Evolutionary conservation across 805 yeast genomes (phyloP).

Genomic region (Candida caryicola): DNA sequence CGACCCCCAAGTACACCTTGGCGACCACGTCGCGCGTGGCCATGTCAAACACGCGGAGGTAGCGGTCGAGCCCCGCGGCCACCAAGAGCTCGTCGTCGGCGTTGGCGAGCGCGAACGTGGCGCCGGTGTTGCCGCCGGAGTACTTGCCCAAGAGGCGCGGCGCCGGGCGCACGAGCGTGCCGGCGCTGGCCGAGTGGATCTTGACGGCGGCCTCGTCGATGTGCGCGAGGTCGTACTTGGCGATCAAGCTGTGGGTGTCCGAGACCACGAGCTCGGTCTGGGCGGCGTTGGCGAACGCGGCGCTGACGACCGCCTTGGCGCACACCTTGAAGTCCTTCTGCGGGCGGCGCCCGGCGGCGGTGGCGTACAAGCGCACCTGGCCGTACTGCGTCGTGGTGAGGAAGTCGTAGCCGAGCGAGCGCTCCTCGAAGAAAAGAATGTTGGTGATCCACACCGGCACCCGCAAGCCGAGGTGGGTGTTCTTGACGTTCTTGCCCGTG

Average conservation of each 20-base stretch:
- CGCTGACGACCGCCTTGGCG: constrained; percentile 51
- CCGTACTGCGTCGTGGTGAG: constrained; percentile 74
- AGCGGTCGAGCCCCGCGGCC: constrained; percentile 86
- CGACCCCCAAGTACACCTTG: constrained; percentile 75
- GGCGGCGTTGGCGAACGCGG: constrained; percentile 32
- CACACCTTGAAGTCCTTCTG: constrained; percentile 50
- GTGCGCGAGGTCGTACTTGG: constrained; percentile 43
- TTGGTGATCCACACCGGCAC: constrained; percentile 79
- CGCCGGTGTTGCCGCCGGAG: constrained; percentile 54
- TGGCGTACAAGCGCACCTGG: constrained; percentile 70
- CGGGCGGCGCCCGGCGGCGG: constrained; percentile 69
- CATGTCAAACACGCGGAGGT: constrained; percentile 71
- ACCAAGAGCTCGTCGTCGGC: constrained; percentile 47
- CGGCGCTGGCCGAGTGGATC: constrained; percentile 42
- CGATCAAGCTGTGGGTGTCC: constrained; percentile 67
- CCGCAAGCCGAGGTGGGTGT: constrained; percentile 71
- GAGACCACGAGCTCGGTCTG: constrained; percentile 54
- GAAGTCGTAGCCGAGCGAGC: constrained; percentile 45
- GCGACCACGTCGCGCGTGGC: constrained; percentile 56
- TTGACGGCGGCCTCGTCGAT: constrained; percentile 35
- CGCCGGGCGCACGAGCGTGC: constrained; percentile 42
- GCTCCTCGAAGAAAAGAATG: constrained; percentile 45
- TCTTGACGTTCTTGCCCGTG: constrained; percentile 79
- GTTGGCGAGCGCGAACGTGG: constrained; percentile 64
- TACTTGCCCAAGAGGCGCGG: constrained; percentile 66